Evolutionary conservation across 2,329 filamentous ascomycete genomes (phyloP).

Genomic region (Pseudogymnoascus sp.): DNA sequence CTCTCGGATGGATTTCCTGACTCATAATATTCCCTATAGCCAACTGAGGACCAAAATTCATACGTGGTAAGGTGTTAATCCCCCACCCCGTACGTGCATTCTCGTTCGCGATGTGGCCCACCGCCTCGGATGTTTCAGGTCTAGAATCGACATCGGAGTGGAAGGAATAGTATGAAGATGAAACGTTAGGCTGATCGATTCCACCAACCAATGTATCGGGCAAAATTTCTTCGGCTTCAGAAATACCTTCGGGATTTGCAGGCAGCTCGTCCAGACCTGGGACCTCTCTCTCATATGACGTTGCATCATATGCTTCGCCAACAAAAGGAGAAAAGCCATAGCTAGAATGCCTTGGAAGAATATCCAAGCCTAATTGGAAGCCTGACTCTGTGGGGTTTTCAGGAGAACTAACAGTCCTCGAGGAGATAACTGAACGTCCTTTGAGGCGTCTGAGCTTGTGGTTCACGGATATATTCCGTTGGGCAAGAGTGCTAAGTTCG

Average conservation of each 20-base stretch:
- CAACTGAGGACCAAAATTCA: not conserved
- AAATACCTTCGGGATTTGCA: not conserved
- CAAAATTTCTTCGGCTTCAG: not conserved
- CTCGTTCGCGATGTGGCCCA: not conserved
- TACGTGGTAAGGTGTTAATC: not conserved
- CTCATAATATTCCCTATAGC: not conserved
- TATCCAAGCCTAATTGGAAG: not conserved
- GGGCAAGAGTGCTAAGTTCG: not conserved
- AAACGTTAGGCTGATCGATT: not conserved
- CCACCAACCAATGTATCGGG: not conserved
- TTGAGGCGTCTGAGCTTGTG: not conserved
- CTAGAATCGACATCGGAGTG: not conserved
- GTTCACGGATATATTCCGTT: constrained; percentile 1
- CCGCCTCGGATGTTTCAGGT: not conserved
- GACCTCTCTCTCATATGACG: constrained; percentile 9
- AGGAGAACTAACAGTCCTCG: not conserved
- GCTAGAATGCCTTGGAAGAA: not conserved
- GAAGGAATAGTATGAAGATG: not conserved
- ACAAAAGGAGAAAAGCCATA: not conserved
- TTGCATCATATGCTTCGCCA: constrained; percentile 1
- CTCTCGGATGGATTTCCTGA: constrained; percentile 8
- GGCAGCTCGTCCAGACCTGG: constrained; percentile 5
- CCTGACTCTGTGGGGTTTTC: not conserved
- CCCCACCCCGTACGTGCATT: not conserved
- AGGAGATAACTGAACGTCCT: not conserved